phyloP scores from a whole-genome alignment of 2,329 filamentous ascomycete species.

The Westerdykella ornata region DNA sequence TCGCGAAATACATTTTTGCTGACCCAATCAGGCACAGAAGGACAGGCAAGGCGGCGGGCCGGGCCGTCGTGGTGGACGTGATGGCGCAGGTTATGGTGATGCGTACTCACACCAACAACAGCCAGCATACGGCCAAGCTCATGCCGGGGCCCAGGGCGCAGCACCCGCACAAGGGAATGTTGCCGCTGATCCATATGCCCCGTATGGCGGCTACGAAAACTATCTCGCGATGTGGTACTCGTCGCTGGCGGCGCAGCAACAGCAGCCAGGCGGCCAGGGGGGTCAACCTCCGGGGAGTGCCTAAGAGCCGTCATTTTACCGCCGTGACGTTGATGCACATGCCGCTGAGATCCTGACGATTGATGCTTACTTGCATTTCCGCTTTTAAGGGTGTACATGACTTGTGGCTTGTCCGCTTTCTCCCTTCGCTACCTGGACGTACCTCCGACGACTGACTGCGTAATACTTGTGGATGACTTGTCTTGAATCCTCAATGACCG shows the following conservation, averaged over 20 bases:
- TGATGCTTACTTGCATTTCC: slow-evolving; percentile 37
- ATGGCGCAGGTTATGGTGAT: slow-evolving; percentile 35
- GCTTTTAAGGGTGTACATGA: slow-evolving; percentile 15
- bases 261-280: slow-evolving; percentile 20
- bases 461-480: no score
- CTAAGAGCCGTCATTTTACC: slow-evolving; percentile 25
- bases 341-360: slow-evolving; percentile 32
- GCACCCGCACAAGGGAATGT: slow-evolving; percentile 50
- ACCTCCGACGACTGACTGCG: no score
- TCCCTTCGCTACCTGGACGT: no score
- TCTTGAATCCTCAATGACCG: no score
- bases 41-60: slow-evolving; percentile 26
- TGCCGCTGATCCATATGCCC: slow-evolving; percentile 55
- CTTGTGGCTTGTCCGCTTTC: no score
- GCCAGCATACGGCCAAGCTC: slow-evolving; percentile 33
- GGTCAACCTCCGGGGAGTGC: slow-evolving; percentile 30
- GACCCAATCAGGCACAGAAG: no score
- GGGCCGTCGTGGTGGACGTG: slow-evolving; percentile 26
- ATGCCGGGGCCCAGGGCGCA: slow-evolving; percentile 18
- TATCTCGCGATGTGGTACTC: slow-evolving; percentile 79
- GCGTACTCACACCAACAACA: slow-evolving; percentile 46
- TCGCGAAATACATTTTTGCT: no score
- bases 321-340: slow-evolving; percentile 32
- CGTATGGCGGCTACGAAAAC: slow-evolving; percentile 75
- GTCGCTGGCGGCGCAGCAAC: slow-evolving; percentile 52